These are phyloP conservation scores for Coniochaeta sp. DNA, from an alignment of 2,329 filamentous ascomycete species.

Conservation along the genomic window DNA sequence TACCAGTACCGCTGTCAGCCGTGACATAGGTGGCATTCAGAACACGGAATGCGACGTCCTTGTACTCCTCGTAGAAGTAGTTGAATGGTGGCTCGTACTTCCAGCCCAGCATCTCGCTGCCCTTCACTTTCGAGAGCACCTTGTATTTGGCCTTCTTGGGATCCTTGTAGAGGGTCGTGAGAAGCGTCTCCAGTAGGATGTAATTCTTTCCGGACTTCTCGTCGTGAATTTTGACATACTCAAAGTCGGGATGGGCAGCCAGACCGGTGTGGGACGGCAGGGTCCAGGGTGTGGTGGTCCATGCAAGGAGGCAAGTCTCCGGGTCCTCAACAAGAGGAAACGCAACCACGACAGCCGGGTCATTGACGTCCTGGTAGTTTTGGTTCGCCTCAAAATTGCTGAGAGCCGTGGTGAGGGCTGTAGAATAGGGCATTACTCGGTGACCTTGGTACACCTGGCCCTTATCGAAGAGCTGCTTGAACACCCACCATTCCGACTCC, in stretches of 20 bases:
- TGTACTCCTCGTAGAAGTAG: constrained; percentile 86
- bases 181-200: constrained; percentile 73
- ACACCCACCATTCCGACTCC: constrained; percentile 96
- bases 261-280: constrained; percentile 70
- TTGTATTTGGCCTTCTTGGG: constrained; percentile 93
- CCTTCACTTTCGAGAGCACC: constrained; percentile 70
- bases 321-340: constrained; percentile 78
- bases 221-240: constrained; percentile 80
- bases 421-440: constrained; percentile 92
- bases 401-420: constrained; percentile 77
- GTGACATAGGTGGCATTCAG: constrained; percentile 82
- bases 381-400: constrained; percentile 93
- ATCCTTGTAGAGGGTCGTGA: constrained; percentile 84
- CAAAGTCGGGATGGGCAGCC: constrained; percentile 67
- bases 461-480: constrained; percentile 89
- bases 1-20: constrained; percentile 81
- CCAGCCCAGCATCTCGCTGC: constrained; percentile 80
- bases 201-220: constrained; percentile 77
- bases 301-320: constrained; percentile 69
- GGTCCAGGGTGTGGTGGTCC: constrained; percentile 82
- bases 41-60: constrained; percentile 75
- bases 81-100: constrained; percentile 83
- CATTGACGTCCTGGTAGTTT: constrained; percentile 89
- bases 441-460: constrained; percentile 83
- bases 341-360: constrained; percentile 80